Conservation (phyloP, 169 alveolate species). For the Blepharisma undulans region DNA sequence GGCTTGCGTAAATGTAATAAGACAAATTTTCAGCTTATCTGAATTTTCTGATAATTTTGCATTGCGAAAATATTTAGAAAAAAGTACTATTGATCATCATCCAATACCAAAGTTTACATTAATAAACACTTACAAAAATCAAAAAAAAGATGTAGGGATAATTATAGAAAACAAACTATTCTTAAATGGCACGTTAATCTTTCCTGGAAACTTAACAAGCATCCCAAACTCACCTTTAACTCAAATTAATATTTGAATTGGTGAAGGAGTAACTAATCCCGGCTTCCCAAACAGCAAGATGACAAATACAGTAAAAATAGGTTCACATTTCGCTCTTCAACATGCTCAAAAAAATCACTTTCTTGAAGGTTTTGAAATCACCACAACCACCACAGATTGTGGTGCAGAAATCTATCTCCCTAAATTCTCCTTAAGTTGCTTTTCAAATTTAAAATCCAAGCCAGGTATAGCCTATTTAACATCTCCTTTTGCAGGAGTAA, state of each 20-base stretch:
- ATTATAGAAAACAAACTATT: background rate
- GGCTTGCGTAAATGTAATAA: no score
- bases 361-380: background rate
- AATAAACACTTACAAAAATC: background rate
- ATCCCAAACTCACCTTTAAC: background rate
- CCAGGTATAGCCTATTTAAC: no score
- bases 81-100: no score
- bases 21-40: no score
- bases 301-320: background rate
- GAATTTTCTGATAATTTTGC: no score
- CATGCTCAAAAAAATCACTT: background rate
- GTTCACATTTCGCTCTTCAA: background rate
- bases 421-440: background rate
- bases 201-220: background rate
- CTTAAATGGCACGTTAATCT: background rate
- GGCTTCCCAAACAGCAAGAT: background rate
- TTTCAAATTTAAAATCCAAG: background rate
- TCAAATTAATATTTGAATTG: background rate
- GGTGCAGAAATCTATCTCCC: background rate
- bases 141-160: background rate
- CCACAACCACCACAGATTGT: background rate
- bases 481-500: no score
- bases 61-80: no score
- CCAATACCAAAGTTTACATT: background rate
- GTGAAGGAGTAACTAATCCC: background rate